These are phyloP conservation scores for Aspergillus sp. DNA, from an alignment of 2,329 filamentous ascomycete genomes.

Conservation along the genomic window DNA sequence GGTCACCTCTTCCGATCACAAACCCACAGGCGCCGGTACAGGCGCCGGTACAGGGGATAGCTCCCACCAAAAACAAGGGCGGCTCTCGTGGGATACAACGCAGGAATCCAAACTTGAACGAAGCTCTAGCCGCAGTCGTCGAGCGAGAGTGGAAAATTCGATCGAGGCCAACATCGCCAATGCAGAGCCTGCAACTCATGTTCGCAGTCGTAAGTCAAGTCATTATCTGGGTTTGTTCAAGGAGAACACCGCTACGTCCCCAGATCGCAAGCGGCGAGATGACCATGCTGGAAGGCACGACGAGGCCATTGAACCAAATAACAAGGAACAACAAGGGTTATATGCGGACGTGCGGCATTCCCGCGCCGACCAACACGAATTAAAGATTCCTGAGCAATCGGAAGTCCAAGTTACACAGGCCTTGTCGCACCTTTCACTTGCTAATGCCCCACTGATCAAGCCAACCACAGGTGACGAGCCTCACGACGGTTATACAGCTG, in stretches of 20 bases:
- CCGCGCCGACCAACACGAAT: slow-evolving; percentile 15
- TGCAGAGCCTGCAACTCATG: slow-evolving; percentile 53
- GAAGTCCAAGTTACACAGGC: slow-evolving; percentile 25
- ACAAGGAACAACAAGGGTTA: slow-evolving; percentile 12
- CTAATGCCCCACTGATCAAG: slow-evolving; percentile 24
- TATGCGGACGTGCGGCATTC: slow-evolving; percentile 15
- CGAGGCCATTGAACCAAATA: slow-evolving; percentile 20
- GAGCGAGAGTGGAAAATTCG: slow-evolving; percentile 57
- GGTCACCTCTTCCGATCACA: slow-evolving; percentile 20
- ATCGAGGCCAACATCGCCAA: slow-evolving; percentile 64
- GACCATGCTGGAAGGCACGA: slow-evolving; percentile 41
- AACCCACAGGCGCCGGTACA: slow-evolving; percentile 16
- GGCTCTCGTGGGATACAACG: slow-evolving; percentile 21
- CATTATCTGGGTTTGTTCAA: slow-evolving; percentile 66
- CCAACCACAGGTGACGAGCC: slow-evolving; percentile 12
- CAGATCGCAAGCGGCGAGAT: slow-evolving; percentile 53
- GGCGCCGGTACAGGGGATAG: slow-evolving; percentile 23
- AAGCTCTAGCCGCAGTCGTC: slow-evolving; percentile 44
- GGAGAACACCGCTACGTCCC: slow-evolving; percentile 55
- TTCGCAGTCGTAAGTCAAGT: slow-evolving; percentile 64
- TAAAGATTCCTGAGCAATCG: slow-evolving; percentile 12
- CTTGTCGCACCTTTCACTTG: slow-evolving; percentile 28
- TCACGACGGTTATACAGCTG: slow-evolving; percentile 12
- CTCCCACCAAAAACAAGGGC: slow-evolving; percentile 24
- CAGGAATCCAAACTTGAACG: slow-evolving; percentile 31